Evolutionary conservation across 805 yeast genomes (phyloP).

Genomic region (Monosporozyma aerobia): DNA sequence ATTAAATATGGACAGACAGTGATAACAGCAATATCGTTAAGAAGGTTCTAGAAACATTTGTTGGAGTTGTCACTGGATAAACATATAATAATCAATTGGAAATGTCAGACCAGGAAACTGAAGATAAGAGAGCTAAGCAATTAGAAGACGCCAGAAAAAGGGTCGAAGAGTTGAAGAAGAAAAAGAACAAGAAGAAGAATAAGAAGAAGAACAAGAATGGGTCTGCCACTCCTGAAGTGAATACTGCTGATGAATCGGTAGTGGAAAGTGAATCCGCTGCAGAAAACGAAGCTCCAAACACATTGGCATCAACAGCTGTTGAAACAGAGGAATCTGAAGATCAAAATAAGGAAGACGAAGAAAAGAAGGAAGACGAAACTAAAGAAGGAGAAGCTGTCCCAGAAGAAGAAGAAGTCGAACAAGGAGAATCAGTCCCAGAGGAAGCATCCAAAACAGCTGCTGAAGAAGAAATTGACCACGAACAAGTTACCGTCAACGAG

Average conservation of each 20-base stretch:
- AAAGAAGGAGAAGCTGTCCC: constrained; percentile 2
- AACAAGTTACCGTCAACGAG: neutral
- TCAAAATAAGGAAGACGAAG: constrained; percentile 4
- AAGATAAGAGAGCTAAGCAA: constrained; percentile 44
- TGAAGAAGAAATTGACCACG: constrained; percentile 4
- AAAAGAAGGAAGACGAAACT: constrained; percentile 4
- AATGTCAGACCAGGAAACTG: constrained; percentile 29
- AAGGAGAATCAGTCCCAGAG: constrained; percentile 1
- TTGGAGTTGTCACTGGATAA: too few relatives aligned
- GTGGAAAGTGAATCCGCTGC: neutral
- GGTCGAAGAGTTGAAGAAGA: constrained; percentile 60
- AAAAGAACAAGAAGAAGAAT: constrained; percentile 40
- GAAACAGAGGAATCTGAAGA: constrained; percentile 20
- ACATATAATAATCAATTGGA: neutral
- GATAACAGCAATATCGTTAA: neutral
- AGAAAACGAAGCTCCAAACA: neutral
- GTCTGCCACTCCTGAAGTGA: constrained; percentile 1
- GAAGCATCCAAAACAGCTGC: neutral
- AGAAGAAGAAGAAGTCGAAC: neutral
- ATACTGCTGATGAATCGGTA: neutral
- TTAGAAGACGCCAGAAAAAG: constrained; percentile 68
- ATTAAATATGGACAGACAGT: neutral
- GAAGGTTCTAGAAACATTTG: neutral
- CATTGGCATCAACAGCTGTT: constrained; percentile 8
- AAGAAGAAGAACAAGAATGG: constrained; percentile 27